Percentiles rank a stretch among this genome's conserved stretches.
These are phyloP conservation scores for Saitozyma sp. DNA, from an alignment of 768 basidiomycete species.

Conservation along the genomic window DNA sequence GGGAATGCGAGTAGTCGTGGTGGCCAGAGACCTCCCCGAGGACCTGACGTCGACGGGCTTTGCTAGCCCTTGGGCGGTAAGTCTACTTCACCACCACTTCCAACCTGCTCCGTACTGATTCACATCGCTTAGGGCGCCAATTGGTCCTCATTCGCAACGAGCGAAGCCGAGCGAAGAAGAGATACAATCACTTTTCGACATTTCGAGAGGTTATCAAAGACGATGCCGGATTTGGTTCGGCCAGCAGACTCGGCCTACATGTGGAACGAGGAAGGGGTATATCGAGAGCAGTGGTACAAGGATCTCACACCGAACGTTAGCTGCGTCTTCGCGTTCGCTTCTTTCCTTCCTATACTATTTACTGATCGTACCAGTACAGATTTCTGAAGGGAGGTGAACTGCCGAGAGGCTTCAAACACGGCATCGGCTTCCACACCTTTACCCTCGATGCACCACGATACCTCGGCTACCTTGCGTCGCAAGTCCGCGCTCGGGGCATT, in stretches of 20 bases:
- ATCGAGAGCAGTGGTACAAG: slow-evolving; percentile 36
- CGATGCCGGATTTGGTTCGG: slow-evolving; percentile 35
- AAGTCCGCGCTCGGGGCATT: slow-evolving; percentile 55
- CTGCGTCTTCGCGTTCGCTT: background rate
- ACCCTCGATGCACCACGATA: slow-evolving; percentile 60
- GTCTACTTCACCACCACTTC: slow-evolving; percentile 5
- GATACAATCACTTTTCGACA: slow-evolving; percentile 35
- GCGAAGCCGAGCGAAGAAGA: slow-evolving; percentile 14
- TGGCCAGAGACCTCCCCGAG: slow-evolving; percentile 51
- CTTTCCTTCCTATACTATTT: slow-evolving; percentile 2
- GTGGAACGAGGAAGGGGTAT: slow-evolving; percentile 11
- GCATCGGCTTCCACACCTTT: slow-evolving; percentile 55
- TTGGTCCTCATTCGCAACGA: slow-evolving; percentile 43
- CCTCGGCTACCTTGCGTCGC: slow-evolving; percentile 58
- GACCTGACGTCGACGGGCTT: slow-evolving; percentile 43
- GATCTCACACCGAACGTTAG: slow-evolving; percentile 36
- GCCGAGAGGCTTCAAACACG: slow-evolving; percentile 16
- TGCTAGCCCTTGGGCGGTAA: slow-evolving; percentile 53
- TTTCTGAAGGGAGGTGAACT: background rate
- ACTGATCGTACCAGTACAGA: slow-evolving; percentile 3
- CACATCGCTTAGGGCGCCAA: slow-evolving; percentile 40
- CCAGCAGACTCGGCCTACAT: slow-evolving; percentile 31
- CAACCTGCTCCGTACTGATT: too few relatives aligned
- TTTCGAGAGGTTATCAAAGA: slow-evolving; percentile 30
- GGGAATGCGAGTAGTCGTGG: slow-evolving; percentile 42